Evolutionary conservation across 1,284 basidiomycete species (phyloP).

Genomic region (Melampsora allii-populina): DNA sequence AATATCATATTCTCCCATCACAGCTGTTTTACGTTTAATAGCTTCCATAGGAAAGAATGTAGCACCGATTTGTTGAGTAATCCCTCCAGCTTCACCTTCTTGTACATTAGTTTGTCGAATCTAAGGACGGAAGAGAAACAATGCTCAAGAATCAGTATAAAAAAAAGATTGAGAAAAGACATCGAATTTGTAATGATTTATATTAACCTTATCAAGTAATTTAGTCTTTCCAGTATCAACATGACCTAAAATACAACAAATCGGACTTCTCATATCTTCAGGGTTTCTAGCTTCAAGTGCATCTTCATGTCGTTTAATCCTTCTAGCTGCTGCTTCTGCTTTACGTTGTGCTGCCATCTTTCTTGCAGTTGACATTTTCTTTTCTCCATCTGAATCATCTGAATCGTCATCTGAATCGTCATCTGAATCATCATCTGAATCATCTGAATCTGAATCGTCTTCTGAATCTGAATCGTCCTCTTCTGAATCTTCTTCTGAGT

Average conservation of each 20-base stretch:
- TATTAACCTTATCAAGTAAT: conserved; percentile 81
- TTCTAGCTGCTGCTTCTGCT: conserved; percentile 74
- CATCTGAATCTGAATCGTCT: conserved; percentile 54
- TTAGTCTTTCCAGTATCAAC: conserved; percentile 99
- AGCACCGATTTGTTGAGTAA: conserved; percentile 99
- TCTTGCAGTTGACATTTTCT: conserved; percentile 53
- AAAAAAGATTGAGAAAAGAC: conserved; percentile 7
- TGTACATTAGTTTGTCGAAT: conserved; percentile 99
- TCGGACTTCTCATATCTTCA: conserved; percentile 90
- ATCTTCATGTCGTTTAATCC: conserved; percentile 75
- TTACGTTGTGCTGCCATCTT: conserved; percentile 71
- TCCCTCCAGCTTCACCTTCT: conserved; percentile 99
- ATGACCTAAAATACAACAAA: conserved; percentile 98
- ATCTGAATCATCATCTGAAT: conserved; percentile 58
- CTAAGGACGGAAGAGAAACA: conserved; percentile 55
- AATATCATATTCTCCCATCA: conserved; percentile 77
- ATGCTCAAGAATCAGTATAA: not conserved
- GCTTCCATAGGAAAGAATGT: conserved; percentile 99
- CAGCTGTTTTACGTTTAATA: conserved; percentile 85
- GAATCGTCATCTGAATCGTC: conserved; percentile 59
- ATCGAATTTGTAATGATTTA: not conserved
- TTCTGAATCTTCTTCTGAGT: conserved; percentile 51
- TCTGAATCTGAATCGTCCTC: conserved; percentile 54
- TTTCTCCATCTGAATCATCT: conserved; percentile 57
- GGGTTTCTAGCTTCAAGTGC: conserved; percentile 82